Conservation (phyloP, 148 eudicot genomes). For the Chenopodium suecicum region DNA sequence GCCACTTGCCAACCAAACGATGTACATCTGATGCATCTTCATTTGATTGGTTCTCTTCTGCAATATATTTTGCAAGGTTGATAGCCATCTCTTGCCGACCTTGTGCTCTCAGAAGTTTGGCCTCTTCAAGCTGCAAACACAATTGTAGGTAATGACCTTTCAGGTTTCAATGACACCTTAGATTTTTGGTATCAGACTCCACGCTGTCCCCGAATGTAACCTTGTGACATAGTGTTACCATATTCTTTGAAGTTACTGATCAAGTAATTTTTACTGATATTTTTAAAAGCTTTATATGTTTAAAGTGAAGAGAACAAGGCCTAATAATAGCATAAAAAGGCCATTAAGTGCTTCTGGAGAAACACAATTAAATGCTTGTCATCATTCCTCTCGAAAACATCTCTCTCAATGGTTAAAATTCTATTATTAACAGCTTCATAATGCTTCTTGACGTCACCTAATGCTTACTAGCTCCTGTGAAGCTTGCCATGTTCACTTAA, state of each 20-base stretch:
- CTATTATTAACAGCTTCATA: background rate
- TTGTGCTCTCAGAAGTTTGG: conserved; percentile 88
- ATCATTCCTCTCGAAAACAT: background rate
- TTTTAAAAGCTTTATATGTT: too few species aligned
- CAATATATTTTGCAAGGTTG: conserved; percentile 82
- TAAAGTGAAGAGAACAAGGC: too few species aligned
- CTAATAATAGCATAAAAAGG: too few species aligned
- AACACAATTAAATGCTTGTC: background rate
- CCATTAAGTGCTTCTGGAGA: too few species aligned
- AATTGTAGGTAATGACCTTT: background rate
- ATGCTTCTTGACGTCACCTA: background rate
- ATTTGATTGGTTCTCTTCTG: conserved; percentile 52
- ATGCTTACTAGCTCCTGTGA: background rate
- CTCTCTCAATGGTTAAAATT: background rate
- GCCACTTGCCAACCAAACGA: conserved; percentile 97
- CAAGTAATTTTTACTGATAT: too few species aligned
- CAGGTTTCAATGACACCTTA: background rate
- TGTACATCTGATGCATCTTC: conserved; percentile 78
- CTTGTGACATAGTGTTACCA: background rate
- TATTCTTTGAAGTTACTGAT: too few species aligned
- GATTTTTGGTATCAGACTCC: background rate
- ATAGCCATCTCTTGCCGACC: conserved; percentile 94
- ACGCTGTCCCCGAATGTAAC: background rate
- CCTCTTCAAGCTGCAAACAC: conserved; percentile 85
- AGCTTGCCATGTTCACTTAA: background rate